Evolutionary conservation across 2,329 filamentous ascomycete species (phyloP).

Genomic region (Cyphellophora europaea): DNA sequence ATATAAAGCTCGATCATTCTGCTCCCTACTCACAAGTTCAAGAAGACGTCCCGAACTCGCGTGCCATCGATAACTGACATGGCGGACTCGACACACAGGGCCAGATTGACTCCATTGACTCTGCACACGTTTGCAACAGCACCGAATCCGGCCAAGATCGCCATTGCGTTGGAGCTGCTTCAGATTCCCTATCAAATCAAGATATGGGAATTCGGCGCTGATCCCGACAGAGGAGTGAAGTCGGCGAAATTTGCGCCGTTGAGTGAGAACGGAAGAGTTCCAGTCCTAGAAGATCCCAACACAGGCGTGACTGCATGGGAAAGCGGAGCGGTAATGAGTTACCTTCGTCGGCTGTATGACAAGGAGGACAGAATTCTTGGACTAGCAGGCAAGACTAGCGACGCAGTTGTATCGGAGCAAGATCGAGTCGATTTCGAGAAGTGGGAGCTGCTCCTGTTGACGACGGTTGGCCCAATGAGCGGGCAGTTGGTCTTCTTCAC

Average conservation of each 20-base stretch:
- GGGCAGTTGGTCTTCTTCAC: slow-evolving; percentile 32
- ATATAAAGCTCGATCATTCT: no score
- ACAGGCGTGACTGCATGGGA: slow-evolving; percentile 30
- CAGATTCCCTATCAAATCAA: slow-evolving; percentile 31
- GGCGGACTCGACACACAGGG: no score
- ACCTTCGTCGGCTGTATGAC: slow-evolving; percentile 33
- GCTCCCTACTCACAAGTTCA: no score
- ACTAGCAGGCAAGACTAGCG: slow-evolving; percentile 30
- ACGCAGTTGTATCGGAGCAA: slow-evolving; percentile 25
- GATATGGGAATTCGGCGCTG: slow-evolving; percentile 32
- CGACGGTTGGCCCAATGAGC: slow-evolving; percentile 32
- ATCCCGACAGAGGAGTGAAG: no score
- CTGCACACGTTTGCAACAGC: no score
- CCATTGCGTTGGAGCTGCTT: slow-evolving; percentile 32
- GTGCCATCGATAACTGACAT: no score
- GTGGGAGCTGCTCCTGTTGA: slow-evolving; percentile 36
- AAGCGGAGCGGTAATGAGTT: slow-evolving; percentile 30
- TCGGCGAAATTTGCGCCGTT: slow-evolving; percentile 29
- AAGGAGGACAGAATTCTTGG: no score
- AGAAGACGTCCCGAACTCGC: no score
- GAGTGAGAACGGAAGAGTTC: slow-evolving; percentile 35
- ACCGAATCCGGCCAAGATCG: slow-evolving; percentile 37
- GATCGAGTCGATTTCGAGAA: slow-evolving; percentile 36
- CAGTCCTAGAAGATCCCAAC: slow-evolving; percentile 29
- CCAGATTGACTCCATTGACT: slow-evolving; percentile 31